Base-by-base conservation (phyloP, 495 filamentous ascomycete species). In the Echria macrotheca region DNA sequence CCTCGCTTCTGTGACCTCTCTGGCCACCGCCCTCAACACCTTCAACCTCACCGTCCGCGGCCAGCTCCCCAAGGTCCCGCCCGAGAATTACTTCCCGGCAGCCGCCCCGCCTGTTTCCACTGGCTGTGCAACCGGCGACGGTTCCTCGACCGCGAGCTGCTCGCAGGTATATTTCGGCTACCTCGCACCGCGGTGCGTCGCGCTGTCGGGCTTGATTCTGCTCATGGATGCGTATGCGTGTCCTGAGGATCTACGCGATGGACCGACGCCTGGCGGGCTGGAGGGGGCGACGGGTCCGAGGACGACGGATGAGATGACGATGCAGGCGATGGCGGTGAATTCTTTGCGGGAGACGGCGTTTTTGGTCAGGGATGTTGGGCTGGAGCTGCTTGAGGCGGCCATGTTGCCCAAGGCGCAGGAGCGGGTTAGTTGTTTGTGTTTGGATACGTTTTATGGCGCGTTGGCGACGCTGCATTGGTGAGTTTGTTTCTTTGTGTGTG, bases 391-490 rank as follows among this genome's bases (percentile, higher is more conserved):
- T 35, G 55, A 60, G 26, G 47, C 37, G 2, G 35, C 45, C 8
- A 26, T 56, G 49, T 29, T 59, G 15, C 59, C 59, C 6, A 22
- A 41, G 14, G 45, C 21, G n/a, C 33, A 46, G 35, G 19, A 23
- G 23, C 14, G 38, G 2, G 39, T 55, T 0, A 53, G 53, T 35
- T 58, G 55, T n/a, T 31, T 64, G 6, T 54, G 44, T 19, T 37
- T 64, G 29, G 61, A 64, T 44, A 29, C 26, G 4, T 28, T 64
- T 6, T 64, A 64, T 47, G 39, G 38, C 3, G 47, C 50, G 7
- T 32, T 56, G 38, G 55, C 55, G 21, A 55, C 50, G 24, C 44
- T 59, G 36, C 53, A 50, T 18, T 64, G 61, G 61, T n/a, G n/a
- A n/a, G n/a, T n/a, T n/a, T n/a, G n/a, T n/a, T n/a, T n/a, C n/a